Conservation (phyloP, 768 basidiomycete genomes). For the Peribolospora baueri region DNA sequence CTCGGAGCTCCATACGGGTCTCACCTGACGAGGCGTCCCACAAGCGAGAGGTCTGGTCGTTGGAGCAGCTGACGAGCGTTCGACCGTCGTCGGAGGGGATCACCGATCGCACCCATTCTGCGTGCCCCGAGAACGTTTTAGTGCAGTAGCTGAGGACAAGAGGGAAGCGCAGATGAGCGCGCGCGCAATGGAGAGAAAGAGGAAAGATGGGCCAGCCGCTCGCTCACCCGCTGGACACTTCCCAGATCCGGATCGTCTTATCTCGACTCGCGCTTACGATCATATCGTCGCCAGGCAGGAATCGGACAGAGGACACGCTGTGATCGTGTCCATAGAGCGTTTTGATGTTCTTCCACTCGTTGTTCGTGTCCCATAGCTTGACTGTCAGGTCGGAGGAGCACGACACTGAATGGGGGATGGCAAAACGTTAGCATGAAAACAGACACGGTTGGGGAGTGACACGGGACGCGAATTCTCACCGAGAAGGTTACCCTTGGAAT, state of each 20-base stretch:
- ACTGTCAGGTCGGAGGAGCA: slow-evolving; percentile 71
- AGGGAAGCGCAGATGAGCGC: neutral
- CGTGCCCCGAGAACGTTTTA: slow-evolving; percentile 49
- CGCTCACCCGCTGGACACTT: slow-evolving; percentile 57
- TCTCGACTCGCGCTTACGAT: slow-evolving; percentile 74
- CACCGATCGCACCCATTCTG: slow-evolving; percentile 56
- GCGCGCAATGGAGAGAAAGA: slow-evolving; percentile 1
- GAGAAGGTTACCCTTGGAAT: slow-evolving; percentile 55
- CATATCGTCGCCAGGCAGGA: slow-evolving; percentile 58
- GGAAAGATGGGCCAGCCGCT: slow-evolving; percentile 1
- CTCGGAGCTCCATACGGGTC: slow-evolving; percentile 56
- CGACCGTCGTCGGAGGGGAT: slow-evolving; percentile 36
- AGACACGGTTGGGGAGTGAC: slow-evolving; percentile 4
- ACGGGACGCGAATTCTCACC: slow-evolving; percentile 26
- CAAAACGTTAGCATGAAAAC: neutral
- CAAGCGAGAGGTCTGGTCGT: slow-evolving; percentile 65
- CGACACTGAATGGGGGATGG: slow-evolving; percentile 25
- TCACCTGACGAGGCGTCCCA: slow-evolving; percentile 52
- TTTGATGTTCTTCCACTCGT: slow-evolving; percentile 72
- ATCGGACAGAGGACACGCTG: slow-evolving; percentile 61
- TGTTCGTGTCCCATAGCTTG: slow-evolving; percentile 73
- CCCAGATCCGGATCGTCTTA: slow-evolving; percentile 61
- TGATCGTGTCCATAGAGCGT: slow-evolving; percentile 79
- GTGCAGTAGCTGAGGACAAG: slow-evolving; percentile 34
- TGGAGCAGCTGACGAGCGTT: slow-evolving; percentile 53